These are phyloP conservation scores for Nemania sp. DNA, from an alignment of 2,329 filamentous ascomycete species.

Conservation along the genomic window DNA sequence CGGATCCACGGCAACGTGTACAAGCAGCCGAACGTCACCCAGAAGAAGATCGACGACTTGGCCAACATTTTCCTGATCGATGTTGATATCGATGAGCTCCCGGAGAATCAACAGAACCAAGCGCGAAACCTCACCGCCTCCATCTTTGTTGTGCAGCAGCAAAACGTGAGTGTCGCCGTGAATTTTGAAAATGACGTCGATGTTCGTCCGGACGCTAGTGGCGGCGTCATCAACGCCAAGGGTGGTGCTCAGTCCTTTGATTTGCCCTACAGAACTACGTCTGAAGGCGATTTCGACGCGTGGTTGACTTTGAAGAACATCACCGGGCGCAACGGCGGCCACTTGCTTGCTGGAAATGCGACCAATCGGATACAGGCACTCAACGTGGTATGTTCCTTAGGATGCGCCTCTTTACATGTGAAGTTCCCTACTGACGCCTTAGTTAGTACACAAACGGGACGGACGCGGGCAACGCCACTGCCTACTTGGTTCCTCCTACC, in stretches of 20 bases:
- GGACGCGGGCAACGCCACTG: conserved; percentile 71
- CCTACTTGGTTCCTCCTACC: conserved; percentile 72
- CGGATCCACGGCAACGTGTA: conserved; percentile 81
- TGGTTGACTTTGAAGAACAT: conserved; percentile 67
- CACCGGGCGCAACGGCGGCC: conserved; percentile 52
- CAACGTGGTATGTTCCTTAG: conserved; percentile 51
- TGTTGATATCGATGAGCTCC: conserved; percentile 63
- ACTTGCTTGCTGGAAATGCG: conserved; percentile 65
- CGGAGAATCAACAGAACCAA: conserved; percentile 63
- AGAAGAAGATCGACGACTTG: conserved; percentile 67
- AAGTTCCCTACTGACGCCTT: neutral
- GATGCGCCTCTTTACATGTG: no score
- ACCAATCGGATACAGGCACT: conserved; percentile 69
- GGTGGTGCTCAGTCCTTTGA: conserved; percentile 67
- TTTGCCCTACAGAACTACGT: conserved; percentile 68
- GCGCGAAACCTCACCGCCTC: conserved; percentile 73
- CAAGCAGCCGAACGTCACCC: conserved; percentile 72
- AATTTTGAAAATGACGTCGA: conserved; percentile 54
- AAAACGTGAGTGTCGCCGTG: conserved; percentile 65
- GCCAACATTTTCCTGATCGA: conserved; percentile 73
- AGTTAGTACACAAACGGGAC: conserved; percentile 62
- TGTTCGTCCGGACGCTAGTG: conserved; percentile 57
- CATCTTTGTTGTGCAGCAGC: conserved; percentile 78
- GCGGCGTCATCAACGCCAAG: conserved; percentile 54
- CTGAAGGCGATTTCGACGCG: conserved; percentile 72